phyloP scores from a whole-genome alignment of 1,284 basidiomycete species.

The Neonothopanus nambi region DNA sequence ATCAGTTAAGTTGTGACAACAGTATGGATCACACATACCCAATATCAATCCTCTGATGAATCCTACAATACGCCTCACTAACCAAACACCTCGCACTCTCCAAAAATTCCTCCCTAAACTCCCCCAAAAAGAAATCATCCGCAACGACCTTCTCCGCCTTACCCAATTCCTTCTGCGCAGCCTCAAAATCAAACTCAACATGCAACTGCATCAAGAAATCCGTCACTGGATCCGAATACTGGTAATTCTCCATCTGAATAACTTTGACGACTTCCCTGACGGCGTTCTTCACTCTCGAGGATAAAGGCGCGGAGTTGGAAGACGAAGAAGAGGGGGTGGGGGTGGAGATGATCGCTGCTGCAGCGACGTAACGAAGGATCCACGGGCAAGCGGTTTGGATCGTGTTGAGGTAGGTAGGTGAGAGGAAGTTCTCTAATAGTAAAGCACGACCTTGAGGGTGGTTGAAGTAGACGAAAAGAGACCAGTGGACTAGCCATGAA shows the following conservation, averaged over 20 bases:
- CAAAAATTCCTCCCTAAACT: slow-evolving; percentile 91
- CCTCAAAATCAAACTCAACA: slow-evolving; percentile 89
- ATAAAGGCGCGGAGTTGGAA: slow-evolving; percentile 42
- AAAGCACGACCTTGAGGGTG: slow-evolving; percentile 91
- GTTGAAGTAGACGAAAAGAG: slow-evolving; percentile 98
- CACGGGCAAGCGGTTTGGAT: slow-evolving; percentile 96
- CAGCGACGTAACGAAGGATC: slow-evolving; percentile 93
- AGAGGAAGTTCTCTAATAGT: slow-evolving; percentile 94
- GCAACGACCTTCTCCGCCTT: slow-evolving; percentile 80
- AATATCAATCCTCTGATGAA: slow-evolving; percentile 96
- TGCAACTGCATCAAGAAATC: slow-evolving; percentile 93
- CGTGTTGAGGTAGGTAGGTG: slow-evolving; percentile 95
- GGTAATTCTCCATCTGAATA: slow-evolving; percentile 91
- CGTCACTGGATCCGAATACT: slow-evolving; percentile 93
- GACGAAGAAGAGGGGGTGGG: slow-evolving; percentile 37
- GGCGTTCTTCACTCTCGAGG: slow-evolving; percentile 77
- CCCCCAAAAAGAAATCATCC: slow-evolving; percentile 93
- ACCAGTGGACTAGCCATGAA: slow-evolving; percentile 98
- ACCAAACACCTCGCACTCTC: slow-evolving; percentile 96
- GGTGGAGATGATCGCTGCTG: slow-evolving; percentile 88
- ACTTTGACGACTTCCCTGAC: slow-evolving; percentile 89
- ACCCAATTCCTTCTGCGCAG: slow-evolving; percentile 70
- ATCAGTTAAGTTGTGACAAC: background rate
- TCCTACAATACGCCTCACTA: slow-evolving; percentile 96
- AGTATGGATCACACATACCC: slow-evolving; percentile 51